Evolutionary conservation across 2,329 filamentous ascomycete species (phyloP).

Genomic region (Passalora sequoiae): DNA sequence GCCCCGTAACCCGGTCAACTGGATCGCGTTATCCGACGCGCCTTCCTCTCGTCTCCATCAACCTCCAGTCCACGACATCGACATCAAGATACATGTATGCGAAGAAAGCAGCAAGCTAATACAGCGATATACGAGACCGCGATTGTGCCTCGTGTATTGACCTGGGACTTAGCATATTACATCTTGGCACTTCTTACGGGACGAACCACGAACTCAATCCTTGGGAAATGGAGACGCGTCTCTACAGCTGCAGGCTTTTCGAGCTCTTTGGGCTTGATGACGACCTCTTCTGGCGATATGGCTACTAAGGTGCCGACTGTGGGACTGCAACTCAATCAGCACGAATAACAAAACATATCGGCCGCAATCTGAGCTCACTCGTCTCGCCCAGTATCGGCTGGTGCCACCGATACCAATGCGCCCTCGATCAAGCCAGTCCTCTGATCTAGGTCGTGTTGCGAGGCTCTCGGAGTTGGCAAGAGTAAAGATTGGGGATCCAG

Average conservation of each 20-base stretch:
- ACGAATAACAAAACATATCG: no score
- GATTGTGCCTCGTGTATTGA: no score
- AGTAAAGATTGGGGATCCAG: slow-evolving; percentile 23
- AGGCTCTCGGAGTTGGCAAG: slow-evolving; percentile 30
- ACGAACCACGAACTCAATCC: slow-evolving; percentile 37
- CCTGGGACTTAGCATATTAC: no score
- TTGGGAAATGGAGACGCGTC: slow-evolving; percentile 38
- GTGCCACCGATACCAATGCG: slow-evolving; percentile 32
- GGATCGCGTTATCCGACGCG: no score
- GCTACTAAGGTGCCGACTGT: slow-evolving; percentile 35
- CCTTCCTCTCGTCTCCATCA: no score
- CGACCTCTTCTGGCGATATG: slow-evolving; percentile 39
- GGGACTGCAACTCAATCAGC: slow-evolving; percentile 30
- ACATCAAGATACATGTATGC: no score
- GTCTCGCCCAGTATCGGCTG: slow-evolving; percentile 39
- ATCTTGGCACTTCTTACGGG: slow-evolving; percentile 21
- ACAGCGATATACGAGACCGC: no score
- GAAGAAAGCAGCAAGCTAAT: no score
- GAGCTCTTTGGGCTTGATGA: slow-evolving; percentile 32
- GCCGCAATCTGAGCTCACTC: slow-evolving; percentile 28
- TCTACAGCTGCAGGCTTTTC: slow-evolving; percentile 30
- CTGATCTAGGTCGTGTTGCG: slow-evolving; percentile 28
- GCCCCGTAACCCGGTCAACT: no score
- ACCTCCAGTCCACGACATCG: no score
- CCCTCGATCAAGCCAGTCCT: slow-evolving; percentile 32